Base-by-base conservation (phyloP, 352 stramenopile genomes). In the Phytophthora aleatoria region DNA sequence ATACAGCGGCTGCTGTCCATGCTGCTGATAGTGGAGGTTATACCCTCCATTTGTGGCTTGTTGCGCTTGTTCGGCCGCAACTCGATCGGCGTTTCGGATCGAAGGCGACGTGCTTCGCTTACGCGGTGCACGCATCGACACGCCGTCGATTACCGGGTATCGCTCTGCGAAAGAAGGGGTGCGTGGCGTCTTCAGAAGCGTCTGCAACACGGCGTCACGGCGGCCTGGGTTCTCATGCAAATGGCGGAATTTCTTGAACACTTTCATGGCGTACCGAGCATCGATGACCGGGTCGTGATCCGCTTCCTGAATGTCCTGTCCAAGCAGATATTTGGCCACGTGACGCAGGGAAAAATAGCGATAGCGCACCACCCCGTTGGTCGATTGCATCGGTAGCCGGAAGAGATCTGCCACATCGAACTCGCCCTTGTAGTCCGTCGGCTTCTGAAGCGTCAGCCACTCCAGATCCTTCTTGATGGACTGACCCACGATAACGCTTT, bases 381-480 rank as follows among this genome's bases (percentile, higher is more conserved):
- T 79, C 31, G 69, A 74, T 54, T 91, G 83, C 78, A 91, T 89
- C 0, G 85, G 85, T 26, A 94, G 79, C 13, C 87, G 81, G 64
- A 96, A 96, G 5, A 96, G 72, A 33, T 92, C 81, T 2, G 85
- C 87, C 2, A 96, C 85, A 48, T 96, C 86, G 24, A 96, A 93
- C 58, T 90, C 86, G 20, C 79, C 71, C 62, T 85, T 88, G 83
- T 96, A 98, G 62, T 98, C 90, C 6, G 63, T 75, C 8, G 81
- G 85, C 39, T 91, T 83, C 60, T 91, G 73, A 42, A 98, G 77
- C 12, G 69, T 79, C 16, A 97, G 83, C 92, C 92, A 98, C 43
- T 96, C 84, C 11, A 97, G 76, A 64, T 98, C 92, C 57, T 98
- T 96, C 75, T 97, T 90, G 56, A 98, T 97, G 26, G 87, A 94